Percentiles rank a stretch among this genome's conserved stretches.
These are phyloP conservation scores for Trichophyton schoenleinii DNA, from an alignment of 2,329 filamentous ascomycete genomes.

Conservation along the genomic window DNA sequence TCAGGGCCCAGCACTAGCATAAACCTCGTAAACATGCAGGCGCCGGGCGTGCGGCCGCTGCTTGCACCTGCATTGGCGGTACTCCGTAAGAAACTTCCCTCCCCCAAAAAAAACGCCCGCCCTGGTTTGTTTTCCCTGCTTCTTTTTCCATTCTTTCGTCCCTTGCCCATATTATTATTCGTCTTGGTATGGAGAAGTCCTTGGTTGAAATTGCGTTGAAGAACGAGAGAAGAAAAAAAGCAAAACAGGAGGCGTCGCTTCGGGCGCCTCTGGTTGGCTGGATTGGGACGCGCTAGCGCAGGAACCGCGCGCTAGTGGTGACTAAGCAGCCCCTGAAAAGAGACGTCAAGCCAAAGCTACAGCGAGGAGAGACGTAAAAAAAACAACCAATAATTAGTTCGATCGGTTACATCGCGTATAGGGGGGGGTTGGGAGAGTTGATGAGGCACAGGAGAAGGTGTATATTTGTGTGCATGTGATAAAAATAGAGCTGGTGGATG, in stretches of 20 bases:
- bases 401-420: not conserved
- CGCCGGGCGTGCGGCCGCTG: not conserved
- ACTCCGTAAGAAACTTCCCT: not conserved
- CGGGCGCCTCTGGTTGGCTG: not conserved
- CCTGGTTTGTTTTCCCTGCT: too few relatives aligned
- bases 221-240: not conserved
- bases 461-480: not conserved
- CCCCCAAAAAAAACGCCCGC: not conserved
- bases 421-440: not conserved
- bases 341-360: not conserved
- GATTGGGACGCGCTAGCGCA: conserved; percentile 6
- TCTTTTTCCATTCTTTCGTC: too few relatives aligned
- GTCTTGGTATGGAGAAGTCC: too few relatives aligned
- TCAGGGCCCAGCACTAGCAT: not conserved
- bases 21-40: not conserved
- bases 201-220: too few relatives aligned
- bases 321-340: conserved; percentile 4
- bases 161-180: too few relatives aligned
- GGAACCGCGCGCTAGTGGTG: conserved; percentile 4
- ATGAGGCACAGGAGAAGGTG: not conserved
- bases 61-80: too few relatives aligned
- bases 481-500: not conserved
- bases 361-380: too few relatives aligned
- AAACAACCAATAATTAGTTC: too few relatives aligned
- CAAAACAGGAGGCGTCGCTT: not conserved